Percentiles rank a stretch among this genome's conserved stretches.
Evolutionary conservation across 306 rosid species (phyloP).

Genomic region (Elaeagnus macrophylla): DNA sequence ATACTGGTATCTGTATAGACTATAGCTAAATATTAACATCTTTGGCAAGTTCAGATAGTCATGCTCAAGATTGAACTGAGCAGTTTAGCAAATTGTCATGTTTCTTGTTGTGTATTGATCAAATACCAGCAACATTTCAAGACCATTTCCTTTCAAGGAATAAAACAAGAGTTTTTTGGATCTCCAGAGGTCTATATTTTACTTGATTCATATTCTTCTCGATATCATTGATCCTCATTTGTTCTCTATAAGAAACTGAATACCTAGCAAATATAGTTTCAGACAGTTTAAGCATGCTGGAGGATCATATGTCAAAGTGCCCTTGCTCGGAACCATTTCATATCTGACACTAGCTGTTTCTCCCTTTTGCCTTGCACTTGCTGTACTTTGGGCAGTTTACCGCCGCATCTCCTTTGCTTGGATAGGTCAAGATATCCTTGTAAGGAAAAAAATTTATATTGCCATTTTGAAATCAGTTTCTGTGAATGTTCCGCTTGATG

Average conservation of each 20-base stretch:
- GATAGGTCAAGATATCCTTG: constrained; percentile 98
- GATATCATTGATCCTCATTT: not conserved
- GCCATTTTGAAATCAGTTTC: not conserved
- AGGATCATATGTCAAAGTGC: constrained; percentile 65
- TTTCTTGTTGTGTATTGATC: not conserved
- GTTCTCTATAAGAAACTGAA: constrained; percentile 32
- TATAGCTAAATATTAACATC: not conserved
- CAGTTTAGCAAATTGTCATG: not conserved
- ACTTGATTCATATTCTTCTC: constrained; percentile 5
- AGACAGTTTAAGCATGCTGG: constrained; percentile 79
- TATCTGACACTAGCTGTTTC: constrained; percentile 77
- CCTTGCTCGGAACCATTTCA: constrained; percentile 81
- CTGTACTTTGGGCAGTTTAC: constrained; percentile 77
- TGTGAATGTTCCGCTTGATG: not conserved
- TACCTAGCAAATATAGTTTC: constrained; percentile 53
- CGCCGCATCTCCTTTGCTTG: constrained; percentile 60
- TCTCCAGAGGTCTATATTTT: not conserved
- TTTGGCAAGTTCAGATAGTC: not conserved
- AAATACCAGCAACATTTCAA: not conserved
- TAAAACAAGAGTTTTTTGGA: not conserved
- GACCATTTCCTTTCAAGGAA: not conserved
- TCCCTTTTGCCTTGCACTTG: constrained; percentile 83
- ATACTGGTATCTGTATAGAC: not conserved
- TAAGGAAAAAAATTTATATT: constrained; percentile 33
- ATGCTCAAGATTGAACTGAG: not conserved